A percentile compares a stretch with the other conserved stretches of the same genome.
Evolutionary conservation across 805 yeast genomes (phyloP).

Genomic region (Candida boleticola): DNA sequence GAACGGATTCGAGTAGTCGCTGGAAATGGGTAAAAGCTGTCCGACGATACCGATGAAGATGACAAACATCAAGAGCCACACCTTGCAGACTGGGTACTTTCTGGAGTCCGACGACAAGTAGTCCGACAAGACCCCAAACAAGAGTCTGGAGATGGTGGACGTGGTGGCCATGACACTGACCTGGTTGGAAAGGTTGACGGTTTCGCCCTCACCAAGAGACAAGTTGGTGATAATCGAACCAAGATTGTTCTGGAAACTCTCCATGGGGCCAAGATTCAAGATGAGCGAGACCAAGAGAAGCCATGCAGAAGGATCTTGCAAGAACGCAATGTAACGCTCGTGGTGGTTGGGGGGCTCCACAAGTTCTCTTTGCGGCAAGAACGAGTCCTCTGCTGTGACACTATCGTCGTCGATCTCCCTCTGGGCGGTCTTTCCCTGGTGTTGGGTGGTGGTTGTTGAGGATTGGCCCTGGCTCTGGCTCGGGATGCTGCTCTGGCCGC

Average conservation of each 20-base stretch:
- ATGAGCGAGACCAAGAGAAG: constrained; percentile 61
- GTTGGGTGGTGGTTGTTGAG: constrained; percentile 1
- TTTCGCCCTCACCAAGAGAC: constrained; percentile 6
- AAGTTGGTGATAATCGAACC: constrained; percentile 62
- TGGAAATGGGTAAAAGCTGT: constrained; percentile 17
- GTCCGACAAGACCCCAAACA: constrained; percentile 71
- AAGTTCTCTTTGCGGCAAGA: constrained; percentile 27
- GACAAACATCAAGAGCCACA: constrained; percentile 30
- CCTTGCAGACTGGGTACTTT: constrained; percentile 26
- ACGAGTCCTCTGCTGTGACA: constrained; percentile 14
- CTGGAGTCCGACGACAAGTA: constrained; percentile 36
- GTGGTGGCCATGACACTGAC: constrained; percentile 62
- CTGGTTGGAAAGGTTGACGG: constrained; percentile 37
- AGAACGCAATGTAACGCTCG: constrained; percentile 31
- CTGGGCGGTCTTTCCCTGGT: constrained; percentile 5
- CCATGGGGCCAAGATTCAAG: constrained; percentile 77
- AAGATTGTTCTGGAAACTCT: constrained; percentile 79
- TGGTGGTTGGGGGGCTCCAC: constrained; percentile 40
- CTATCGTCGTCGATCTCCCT: constrained; percentile 12
- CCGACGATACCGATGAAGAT: constrained; percentile 30
- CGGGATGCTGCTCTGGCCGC: background rate
- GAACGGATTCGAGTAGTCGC: constrained; percentile 16
- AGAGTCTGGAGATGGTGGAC: constrained; percentile 69
- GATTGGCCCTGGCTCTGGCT: no score
- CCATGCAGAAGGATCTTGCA: constrained; percentile 61